A percentile compares a stretch with the other conserved stretches of the same genome.
phyloP scores from a whole-genome alignment of 805 yeast genomes.

The Wickerhamiella hasegawae region DNA sequence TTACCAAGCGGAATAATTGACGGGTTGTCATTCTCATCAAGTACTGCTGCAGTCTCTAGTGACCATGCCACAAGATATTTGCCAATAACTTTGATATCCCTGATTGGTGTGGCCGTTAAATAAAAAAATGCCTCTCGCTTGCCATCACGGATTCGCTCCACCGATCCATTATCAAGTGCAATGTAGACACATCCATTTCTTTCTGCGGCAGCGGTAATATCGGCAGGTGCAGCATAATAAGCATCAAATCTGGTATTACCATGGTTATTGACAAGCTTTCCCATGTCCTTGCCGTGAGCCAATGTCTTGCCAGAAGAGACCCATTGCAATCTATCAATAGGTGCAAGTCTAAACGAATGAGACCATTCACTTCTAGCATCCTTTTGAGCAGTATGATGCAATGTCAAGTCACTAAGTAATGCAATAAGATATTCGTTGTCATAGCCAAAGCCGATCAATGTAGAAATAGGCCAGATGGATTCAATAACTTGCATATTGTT shows the following conservation, averaged over 20 bases:
- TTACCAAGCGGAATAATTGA: background rate
- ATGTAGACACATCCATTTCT: background rate
- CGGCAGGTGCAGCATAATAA: background rate
- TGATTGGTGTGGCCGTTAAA: background rate
- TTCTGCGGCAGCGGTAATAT: background rate
- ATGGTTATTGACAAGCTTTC: background rate
- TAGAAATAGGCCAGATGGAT: slow-evolving; percentile 2
- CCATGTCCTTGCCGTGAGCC: background rate
- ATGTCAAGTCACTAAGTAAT: background rate
- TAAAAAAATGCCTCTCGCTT: background rate
- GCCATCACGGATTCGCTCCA: background rate
- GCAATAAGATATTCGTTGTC: background rate
- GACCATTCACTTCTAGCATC: background rate
- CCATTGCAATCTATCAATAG: background rate
- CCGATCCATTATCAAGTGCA: slow-evolving; percentile 4
- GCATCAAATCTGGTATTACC: background rate
- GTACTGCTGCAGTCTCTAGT: background rate
- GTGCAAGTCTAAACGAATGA: background rate
- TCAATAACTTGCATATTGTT: slow-evolving; percentile 7
- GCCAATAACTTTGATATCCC: background rate
- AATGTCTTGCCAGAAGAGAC: background rate
- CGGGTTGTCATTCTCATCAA: background rate
- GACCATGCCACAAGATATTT: too few relatives aligned
- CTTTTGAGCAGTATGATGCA: background rate
- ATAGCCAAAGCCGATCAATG: slow-evolving; percentile 1